Base-by-base conservation (phyloP, 768 basidiomycete species). In the Piloderma croceum region DNA sequence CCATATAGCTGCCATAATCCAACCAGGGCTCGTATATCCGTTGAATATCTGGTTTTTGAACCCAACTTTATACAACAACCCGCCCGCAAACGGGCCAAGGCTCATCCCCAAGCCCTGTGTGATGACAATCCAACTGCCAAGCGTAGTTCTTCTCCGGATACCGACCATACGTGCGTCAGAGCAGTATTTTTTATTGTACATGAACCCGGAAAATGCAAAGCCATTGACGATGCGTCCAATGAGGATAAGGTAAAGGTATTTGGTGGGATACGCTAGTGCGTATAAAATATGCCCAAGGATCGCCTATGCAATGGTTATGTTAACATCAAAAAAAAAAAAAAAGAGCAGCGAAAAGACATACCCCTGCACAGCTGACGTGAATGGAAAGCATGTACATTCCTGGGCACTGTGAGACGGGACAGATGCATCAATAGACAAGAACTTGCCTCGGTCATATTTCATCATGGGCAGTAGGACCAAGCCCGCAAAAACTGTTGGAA, bases 181-280 rank as follows among this genome's bases (percentile, higher is more conserved):
- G 54, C 81, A 84, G 53, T 79, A 84, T 11, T 77, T 70, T 49
- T 82, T 83, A 49, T 59, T 63, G 58, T 82, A 83, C 79, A 86
- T 76, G 65, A 75, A 81, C 27, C 44, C 47, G 19, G 77, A 71
- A 52, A 80, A 82, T 5, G 71, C 71, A 27, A 82, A 50, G 1
- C 82, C 81, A 24, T 64, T 68, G 22, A 83, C 72, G 38, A 79
- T 75, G n/a, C 83, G 78, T 5, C 79, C 81, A 24, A 83, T 67
- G 46, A 86, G 74, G 48, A 83, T 81, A 46, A 84, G 65, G 55
- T 84, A 83, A 9, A 84, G 71, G 54, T 67, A 78, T 52, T 75
- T 64, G 22, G 73, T 65, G 13, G 53, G 63, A 53, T 81, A 84
- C 0, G 83, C 83, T 23, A 75, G 56, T 11, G 71, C 79, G 51